phyloP scores from a whole-genome alignment of 805 yeast species.

The Scheffersomyces coipomensis region DNA sequence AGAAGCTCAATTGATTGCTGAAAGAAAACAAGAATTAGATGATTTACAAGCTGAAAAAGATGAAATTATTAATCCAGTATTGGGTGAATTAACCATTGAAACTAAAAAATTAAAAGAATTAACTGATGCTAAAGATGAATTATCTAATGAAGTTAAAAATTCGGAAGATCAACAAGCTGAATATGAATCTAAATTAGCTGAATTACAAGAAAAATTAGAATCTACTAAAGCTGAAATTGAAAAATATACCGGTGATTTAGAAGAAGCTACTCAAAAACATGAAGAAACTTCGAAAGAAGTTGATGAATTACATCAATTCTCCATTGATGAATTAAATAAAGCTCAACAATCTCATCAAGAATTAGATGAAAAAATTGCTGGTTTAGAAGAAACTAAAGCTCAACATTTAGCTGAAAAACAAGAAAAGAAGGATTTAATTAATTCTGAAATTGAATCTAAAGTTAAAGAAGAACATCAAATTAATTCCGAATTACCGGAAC shows the following conservation, averaged over 20 bases:
- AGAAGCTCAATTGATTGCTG: conserved; percentile 43
- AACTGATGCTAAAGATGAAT: conserved; percentile 47
- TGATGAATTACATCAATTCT: conserved; percentile 27
- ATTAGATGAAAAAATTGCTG: conserved; percentile 43
- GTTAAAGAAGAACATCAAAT: conserved; percentile 49
- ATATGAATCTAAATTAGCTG: conserved; percentile 41
- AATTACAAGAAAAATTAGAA: conserved; percentile 43
- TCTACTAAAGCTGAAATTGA: conserved; percentile 38
- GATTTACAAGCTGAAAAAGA: conserved; percentile 54
- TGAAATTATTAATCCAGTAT: conserved; percentile 51
- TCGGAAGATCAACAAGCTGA: conserved; percentile 47
- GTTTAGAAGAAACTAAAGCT: conserved; percentile 39
- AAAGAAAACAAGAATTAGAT: conserved; percentile 45
- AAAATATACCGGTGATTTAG: conserved; percentile 29
- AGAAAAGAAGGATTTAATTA: conserved; percentile 32
- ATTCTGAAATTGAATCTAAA: conserved; percentile 25
- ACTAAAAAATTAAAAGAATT: conserved; percentile 48
- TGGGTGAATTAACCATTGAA: conserved; percentile 52
- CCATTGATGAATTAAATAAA: conserved; percentile 22
- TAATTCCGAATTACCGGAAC: conserved; percentile 52
- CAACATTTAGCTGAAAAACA: conserved; percentile 34
- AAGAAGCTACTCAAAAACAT: conserved; percentile 32
- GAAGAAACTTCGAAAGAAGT: conserved; percentile 39
- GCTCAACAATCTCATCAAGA: conserved; percentile 28
- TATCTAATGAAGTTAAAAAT: conserved; percentile 40